Conservation (phyloP, 441 rosid species). For the Theobroma grandiflorum region DNA sequence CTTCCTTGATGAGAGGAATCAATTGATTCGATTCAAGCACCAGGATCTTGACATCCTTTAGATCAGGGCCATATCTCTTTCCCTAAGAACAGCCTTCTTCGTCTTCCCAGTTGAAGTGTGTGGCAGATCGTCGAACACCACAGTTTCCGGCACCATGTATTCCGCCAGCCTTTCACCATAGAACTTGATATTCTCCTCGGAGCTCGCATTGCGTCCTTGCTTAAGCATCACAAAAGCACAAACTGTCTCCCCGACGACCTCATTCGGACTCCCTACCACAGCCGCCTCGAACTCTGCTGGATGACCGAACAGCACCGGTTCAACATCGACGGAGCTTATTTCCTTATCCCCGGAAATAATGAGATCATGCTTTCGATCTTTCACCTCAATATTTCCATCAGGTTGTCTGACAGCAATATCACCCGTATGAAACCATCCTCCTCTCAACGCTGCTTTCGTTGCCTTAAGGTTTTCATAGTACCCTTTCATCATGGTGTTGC, state of each 20-base stretch:
- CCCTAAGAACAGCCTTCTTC: conserved; percentile 34
- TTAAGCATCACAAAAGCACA: conserved; percentile 41
- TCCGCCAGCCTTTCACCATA: conserved; percentile 34
- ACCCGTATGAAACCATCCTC: conserved; percentile 30
- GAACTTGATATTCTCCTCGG: conserved; percentile 30
- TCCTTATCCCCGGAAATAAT: conserved; percentile 30
- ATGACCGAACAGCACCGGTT: conserved; percentile 30
- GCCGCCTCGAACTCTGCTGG: conserved; percentile 37
- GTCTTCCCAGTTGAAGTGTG: conserved; percentile 39
- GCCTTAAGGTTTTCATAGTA: conserved; percentile 28
- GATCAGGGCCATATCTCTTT: background rate
- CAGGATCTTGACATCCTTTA: background rate
- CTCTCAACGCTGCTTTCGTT: conserved; percentile 2
- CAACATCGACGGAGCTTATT: conserved; percentile 40
- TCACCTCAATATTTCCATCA: conserved; percentile 39
- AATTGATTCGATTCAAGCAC: background rate
- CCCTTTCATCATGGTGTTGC: conserved; percentile 33
- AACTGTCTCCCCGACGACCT: conserved; percentile 36
- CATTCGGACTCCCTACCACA: conserved; percentile 38
- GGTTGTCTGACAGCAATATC: conserved; percentile 38
- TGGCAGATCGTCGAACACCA: conserved; percentile 37
- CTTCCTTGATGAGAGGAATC: background rate
- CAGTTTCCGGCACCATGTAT: conserved; percentile 37
- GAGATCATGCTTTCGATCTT: conserved; percentile 33
- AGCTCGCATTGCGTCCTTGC: conserved; percentile 5